Evolutionary conservation across 2,329 filamentous ascomycete species (phyloP).

Genomic region (Phyllosticta citribraziliensis): DNA sequence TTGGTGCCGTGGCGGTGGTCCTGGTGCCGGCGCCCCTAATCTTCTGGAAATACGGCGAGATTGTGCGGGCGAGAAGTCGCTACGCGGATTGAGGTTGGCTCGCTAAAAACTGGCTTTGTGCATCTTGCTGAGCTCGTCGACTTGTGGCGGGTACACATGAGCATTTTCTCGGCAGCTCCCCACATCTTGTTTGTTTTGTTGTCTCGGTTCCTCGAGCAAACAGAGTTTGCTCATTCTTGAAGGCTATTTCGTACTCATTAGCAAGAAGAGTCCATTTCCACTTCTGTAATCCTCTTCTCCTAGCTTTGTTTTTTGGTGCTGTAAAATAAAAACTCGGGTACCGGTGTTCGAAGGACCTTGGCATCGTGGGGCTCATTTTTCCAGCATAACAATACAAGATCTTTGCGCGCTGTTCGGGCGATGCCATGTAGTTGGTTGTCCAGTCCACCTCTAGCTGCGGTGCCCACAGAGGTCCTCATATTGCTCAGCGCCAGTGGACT

Average conservation of each 20-base stretch:
- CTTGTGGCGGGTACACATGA: background rate
- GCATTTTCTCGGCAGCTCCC: background rate
- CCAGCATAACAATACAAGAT: background rate
- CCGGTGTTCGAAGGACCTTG: background rate
- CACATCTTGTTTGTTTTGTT: background rate
- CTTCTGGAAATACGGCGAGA: constrained; percentile 23
- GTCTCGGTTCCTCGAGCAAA: background rate
- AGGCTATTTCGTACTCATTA: background rate
- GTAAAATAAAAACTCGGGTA: background rate
- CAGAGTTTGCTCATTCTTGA: background rate
- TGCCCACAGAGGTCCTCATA: too few relatives aligned
- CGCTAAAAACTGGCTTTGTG: background rate
- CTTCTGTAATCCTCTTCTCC: background rate
- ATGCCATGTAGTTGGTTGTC: too few relatives aligned
- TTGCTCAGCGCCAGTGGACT: too few relatives aligned
- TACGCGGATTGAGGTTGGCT: background rate
- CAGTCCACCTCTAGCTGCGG: too few relatives aligned
- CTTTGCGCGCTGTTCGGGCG: background rate
- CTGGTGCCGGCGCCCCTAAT: constrained; percentile 27
- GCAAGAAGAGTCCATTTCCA: background rate
- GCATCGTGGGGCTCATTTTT: background rate
- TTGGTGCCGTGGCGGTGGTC: constrained; percentile 26
- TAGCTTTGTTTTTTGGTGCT: background rate
- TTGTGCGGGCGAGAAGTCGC: constrained; percentile 4
- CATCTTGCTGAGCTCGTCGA: background rate